These are phyloP conservation scores for Yamadazyma akitaensis DNA, from an alignment of 805 yeast genomes.

Conservation along the genomic window DNA sequence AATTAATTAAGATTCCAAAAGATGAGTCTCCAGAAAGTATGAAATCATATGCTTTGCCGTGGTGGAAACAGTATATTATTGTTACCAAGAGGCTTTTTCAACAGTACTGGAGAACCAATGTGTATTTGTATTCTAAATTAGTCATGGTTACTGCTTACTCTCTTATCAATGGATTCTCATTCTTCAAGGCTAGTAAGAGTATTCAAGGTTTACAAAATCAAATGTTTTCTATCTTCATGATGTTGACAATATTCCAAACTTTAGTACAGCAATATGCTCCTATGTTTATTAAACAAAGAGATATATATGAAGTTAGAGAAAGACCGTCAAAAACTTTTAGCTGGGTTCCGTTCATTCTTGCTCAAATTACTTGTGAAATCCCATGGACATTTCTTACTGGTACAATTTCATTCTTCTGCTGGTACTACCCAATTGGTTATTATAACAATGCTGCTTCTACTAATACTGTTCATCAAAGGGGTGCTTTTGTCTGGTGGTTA, in stretches of 20 bases:
- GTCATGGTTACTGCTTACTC: constrained; percentile 53
- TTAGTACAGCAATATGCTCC: constrained; percentile 41
- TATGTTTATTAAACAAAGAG: constrained; percentile 43
- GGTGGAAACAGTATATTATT: constrained; percentile 31
- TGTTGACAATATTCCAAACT: constrained; percentile 36
- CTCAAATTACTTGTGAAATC: constrained; percentile 44
- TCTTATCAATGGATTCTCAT: constrained; percentile 68
- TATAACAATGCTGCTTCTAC: constrained; percentile 52
- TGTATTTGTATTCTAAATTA: constrained; percentile 60
- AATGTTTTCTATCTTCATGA: constrained; percentile 49
- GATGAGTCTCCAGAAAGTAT: constrained; percentile 26
- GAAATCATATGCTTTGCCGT: constrained; percentile 27
- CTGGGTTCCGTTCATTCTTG: constrained; percentile 40
- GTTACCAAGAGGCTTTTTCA: constrained; percentile 25
- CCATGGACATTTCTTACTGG: constrained; percentile 47
- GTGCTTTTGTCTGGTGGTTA: constrained; percentile 36
- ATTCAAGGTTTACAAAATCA: constrained; percentile 66
- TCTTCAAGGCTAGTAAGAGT: constrained; percentile 59
- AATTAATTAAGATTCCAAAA: constrained; percentile 26
- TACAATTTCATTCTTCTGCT: constrained; percentile 36
- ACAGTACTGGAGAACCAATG: constrained; percentile 54
- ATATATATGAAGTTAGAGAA: constrained; percentile 46
- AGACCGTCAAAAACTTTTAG: constrained; percentile 42
- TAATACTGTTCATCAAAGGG: constrained; percentile 34
- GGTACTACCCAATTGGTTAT: constrained; percentile 61